Base-by-base conservation (phyloP, 345 rosid genomes). In the Camelina sativa region DNA sequence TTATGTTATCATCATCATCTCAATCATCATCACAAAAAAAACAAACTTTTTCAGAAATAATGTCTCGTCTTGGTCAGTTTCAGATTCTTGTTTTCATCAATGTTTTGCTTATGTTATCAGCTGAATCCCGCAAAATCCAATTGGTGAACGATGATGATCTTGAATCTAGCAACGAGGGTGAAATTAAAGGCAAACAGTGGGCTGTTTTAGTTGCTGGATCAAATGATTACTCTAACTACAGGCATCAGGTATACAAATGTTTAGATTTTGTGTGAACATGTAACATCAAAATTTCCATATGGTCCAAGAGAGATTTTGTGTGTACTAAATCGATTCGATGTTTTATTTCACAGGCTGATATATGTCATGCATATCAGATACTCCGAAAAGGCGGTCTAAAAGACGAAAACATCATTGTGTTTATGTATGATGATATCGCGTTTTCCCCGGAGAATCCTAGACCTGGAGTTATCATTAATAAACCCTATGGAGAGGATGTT, bases 401-500 rank as follows among this genome's bases (percentile, higher is more conserved):
- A 55, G 94, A 89, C 4, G 91, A 91, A 47, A 91, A 91, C 79
- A 91, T 89, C 15, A 79, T 88, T 11, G 94, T 91, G 41, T 87
- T 91, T 82, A 88, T 91, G 97, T 86, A 88, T 46, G 97, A 88
- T 75, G 97, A 89, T 67, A 86, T 91, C 9, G 97, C 97, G 1
- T 64, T 75, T 43, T 15, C 65, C 22, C 1, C 13, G 0, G 5
- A 72, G 0, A 91, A 89, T 65, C 97, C 97, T 1, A 85, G 83
- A 69, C 91, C 86, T 40, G 97, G 97, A 5, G 64, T 80, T 60
- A 62, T 91, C 72, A 77, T 88, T 67, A 91, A 91, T 80, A 79
- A 76, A 13, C 94, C 94, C 1, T 3, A 78, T 23, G 94, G 92
- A 10, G 15, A 51, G 0, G 82, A 91, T 77, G 92, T 91, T 55